Evolutionary conservation across 192 early-diverging fungal genomes (phyloP).

Genomic region (Gryganskiella cystojenkinii): DNA sequence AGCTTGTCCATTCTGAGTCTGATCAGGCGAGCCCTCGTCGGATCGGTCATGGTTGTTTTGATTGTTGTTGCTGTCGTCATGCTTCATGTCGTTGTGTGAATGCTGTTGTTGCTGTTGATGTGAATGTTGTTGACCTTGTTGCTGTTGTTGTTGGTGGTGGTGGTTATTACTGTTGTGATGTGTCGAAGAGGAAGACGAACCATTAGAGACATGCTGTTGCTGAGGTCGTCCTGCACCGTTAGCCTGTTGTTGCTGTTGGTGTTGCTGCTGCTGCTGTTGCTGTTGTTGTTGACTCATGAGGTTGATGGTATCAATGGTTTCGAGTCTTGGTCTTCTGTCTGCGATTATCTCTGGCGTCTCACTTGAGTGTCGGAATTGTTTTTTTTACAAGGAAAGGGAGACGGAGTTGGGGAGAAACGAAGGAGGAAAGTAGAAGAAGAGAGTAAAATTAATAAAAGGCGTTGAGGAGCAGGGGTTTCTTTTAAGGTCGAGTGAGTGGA

Average conservation of each 20-base stretch:
- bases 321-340: conserved; percentile 13
- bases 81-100: not conserved
- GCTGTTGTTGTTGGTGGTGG: not conserved
- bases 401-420: not conserved
- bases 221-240: too few relatives aligned
- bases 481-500: too few relatives aligned
- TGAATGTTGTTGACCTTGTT: not conserved
- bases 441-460: not conserved
- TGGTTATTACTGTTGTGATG: conserved; percentile 1
- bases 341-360: conserved; percentile 19
- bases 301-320: conserved; percentile 47
- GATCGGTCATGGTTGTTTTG: conserved; percentile 8
- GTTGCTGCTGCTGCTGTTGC: conserved; percentile 12
- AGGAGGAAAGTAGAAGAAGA: not conserved
- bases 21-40: conserved; percentile 41
- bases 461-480: not conserved
- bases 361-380: conserved; percentile 11
- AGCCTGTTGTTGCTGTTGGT: conserved; percentile 1
- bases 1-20: conserved; percentile 27
- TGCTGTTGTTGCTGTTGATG: not conserved
- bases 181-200: too few relatives aligned
- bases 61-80: not conserved
- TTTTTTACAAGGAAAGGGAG: not conserved
- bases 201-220: not conserved
- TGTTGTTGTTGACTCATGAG: conserved; percentile 49